Conservation (phyloP, 2,329 filamentous ascomycete genomes). For the Zelopaecilomyces penicillatus region DNA sequence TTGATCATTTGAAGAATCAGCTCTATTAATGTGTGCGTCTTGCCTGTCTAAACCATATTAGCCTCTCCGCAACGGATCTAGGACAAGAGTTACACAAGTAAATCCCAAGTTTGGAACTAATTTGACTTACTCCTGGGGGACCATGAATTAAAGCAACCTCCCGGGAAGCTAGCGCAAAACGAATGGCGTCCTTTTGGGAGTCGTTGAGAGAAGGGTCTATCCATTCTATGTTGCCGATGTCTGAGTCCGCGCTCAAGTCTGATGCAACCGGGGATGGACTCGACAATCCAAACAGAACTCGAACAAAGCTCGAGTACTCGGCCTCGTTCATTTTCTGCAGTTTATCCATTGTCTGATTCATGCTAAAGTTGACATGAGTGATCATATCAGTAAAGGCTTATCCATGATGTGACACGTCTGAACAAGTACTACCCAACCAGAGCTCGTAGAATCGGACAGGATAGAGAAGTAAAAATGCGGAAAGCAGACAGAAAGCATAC, state of each 20-base stretch:
- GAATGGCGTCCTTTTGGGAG: conserved; percentile 58
- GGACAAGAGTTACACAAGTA: neutral
- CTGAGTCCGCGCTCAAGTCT: conserved; percentile 34
- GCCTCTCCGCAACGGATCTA: neutral
- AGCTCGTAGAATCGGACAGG: too few species aligned
- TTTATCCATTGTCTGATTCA: conserved; percentile 55
- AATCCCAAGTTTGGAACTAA: neutral
- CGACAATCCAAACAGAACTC: conserved; percentile 53
- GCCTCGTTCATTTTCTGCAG: conserved; percentile 49
- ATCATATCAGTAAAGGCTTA: too few species aligned
- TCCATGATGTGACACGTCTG: too few species aligned
- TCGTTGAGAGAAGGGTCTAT: conserved; percentile 54
- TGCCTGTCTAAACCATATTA: conserved; percentile 58
- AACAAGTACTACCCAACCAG: too few species aligned
- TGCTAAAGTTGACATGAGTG: conserved; percentile 28
- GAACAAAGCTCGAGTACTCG: conserved; percentile 51
- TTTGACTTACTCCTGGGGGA: conserved; percentile 61
- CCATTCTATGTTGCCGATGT: conserved; percentile 45
- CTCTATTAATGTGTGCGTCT: conserved; percentile 94
- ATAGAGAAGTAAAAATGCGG: too few species aligned
- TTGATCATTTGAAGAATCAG: conserved; percentile 84
- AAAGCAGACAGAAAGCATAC: conserved; percentile 19
- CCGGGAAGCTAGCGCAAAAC: conserved; percentile 74
- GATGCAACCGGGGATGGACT: conserved; percentile 40
- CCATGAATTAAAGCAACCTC: conserved; percentile 91